Evolutionary conservation across 305 asterid species (phyloP).

Genomic region (Fraxinus xanthoxyloides): DNA sequence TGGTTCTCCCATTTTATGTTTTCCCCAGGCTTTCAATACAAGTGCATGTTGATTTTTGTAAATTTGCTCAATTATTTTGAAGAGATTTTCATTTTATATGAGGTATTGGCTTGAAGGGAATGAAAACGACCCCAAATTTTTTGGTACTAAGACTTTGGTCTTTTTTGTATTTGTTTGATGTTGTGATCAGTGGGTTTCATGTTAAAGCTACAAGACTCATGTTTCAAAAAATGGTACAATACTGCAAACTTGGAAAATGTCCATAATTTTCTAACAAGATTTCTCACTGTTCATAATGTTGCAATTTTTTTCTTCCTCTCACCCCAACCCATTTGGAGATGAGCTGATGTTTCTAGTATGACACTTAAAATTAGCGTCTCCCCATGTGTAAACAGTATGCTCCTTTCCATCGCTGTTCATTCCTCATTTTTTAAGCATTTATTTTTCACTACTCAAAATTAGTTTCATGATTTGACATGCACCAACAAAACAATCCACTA

Average conservation of each 20-base stretch:
- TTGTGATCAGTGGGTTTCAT: background rate
- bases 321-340: background rate
- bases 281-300: background rate
- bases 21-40: background rate
- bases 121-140: background rate
- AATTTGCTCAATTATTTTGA: background rate
- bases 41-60: background rate
- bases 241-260: background rate
- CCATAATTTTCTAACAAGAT: background rate
- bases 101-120: background rate
- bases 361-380: background rate
- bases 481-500: background rate
- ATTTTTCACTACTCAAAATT: background rate
- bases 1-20: background rate
- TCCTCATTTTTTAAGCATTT: background rate
- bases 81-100: background rate
- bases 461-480: background rate
- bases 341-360: background rate
- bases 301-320: background rate
- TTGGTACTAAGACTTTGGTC: background rate
- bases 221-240: background rate
- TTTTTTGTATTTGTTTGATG: background rate
- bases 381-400: background rate
- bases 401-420: background rate
- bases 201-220: background rate